Evolutionary conservation across 306 rosid species (phyloP).

Genomic region (Cicer pinnatifidum): DNA sequence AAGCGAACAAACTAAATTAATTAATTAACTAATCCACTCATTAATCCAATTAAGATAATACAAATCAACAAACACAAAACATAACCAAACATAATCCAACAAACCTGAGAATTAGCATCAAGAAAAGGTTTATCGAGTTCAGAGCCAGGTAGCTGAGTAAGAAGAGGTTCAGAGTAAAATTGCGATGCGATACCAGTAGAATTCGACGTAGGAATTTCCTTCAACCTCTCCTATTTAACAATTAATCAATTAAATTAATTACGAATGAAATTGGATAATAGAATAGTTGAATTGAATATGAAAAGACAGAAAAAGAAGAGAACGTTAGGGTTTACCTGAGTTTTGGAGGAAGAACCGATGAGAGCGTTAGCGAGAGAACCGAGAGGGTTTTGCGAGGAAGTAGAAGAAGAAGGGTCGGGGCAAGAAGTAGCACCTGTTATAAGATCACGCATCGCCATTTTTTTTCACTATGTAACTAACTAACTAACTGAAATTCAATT

Average conservation of each 20-base stretch:
- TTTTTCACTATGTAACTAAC: background rate
- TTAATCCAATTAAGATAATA: background rate
- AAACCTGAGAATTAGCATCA: constrained; percentile 68
- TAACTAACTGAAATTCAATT: background rate
- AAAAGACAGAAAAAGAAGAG: background rate
- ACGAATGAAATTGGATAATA: background rate
- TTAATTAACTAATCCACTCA: too few species aligned
- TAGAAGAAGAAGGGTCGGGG: constrained; percentile 78
- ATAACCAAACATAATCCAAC: background rate
- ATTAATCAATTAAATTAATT: background rate
- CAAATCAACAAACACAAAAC: background rate
- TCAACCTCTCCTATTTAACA: constrained; percentile 67
- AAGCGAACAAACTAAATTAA: too few species aligned
- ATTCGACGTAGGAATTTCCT: constrained; percentile 78
- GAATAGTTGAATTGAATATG: background rate
- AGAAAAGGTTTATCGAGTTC: constrained; percentile 74
- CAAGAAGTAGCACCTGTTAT: constrained; percentile 83
- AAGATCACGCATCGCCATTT: constrained; percentile 93
- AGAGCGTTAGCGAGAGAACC: constrained; percentile 88
- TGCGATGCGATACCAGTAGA: constrained; percentile 57
- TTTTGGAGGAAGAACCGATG: constrained; percentile 76
- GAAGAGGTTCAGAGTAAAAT: constrained; percentile 44
- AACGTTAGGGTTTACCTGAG: constrained; percentile 45
- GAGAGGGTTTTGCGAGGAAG: constrained; percentile 69
- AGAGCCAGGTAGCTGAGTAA: constrained; percentile 64